These are phyloP conservation scores for Nemania bipapillata DNA, from an alignment of 2,329 filamentous ascomycete species.

Conservation along the genomic window DNA sequence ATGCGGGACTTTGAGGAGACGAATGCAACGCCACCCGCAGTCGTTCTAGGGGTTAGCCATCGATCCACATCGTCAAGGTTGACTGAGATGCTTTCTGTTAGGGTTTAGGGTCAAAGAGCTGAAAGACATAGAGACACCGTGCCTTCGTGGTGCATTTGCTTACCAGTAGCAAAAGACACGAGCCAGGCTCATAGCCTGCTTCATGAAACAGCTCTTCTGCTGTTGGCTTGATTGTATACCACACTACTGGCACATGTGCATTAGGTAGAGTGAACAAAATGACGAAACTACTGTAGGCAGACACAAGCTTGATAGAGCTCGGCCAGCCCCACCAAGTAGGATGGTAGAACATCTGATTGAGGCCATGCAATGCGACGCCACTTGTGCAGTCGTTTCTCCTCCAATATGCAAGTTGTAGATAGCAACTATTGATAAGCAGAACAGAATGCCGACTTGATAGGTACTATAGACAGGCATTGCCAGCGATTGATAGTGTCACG, in stretches of 20 bases:
- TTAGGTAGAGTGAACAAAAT: constrained; percentile 10
- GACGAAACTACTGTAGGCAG: constrained; percentile 31
- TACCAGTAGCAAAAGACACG: not conserved
- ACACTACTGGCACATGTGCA: too few relatives aligned
- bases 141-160: not conserved
- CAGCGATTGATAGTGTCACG: constrained; percentile 20
- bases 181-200: not conserved
- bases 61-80: not conserved
- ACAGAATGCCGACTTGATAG: not conserved
- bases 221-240: not conserved
- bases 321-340: constrained; percentile 9
- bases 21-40: constrained; percentile 11
- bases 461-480: constrained; percentile 25
- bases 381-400: constrained; percentile 24
- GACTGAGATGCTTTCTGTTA: not conserved
- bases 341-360: constrained; percentile 29
- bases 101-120: not conserved
- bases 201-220: constrained; percentile 4
- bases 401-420: constrained; percentile 21
- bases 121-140: constrained; percentile 2
- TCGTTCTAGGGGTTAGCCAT: not conserved
- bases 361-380: constrained; percentile 35
- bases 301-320: constrained; percentile 13
- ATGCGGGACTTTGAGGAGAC: not conserved
- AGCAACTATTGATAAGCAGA: constrained; percentile 19